Evolutionary conservation across 345 rosid genomes (phyloP), one percentile per base, ranked within the genome.

Genomic region (Sisymbrium irio): DNA sequence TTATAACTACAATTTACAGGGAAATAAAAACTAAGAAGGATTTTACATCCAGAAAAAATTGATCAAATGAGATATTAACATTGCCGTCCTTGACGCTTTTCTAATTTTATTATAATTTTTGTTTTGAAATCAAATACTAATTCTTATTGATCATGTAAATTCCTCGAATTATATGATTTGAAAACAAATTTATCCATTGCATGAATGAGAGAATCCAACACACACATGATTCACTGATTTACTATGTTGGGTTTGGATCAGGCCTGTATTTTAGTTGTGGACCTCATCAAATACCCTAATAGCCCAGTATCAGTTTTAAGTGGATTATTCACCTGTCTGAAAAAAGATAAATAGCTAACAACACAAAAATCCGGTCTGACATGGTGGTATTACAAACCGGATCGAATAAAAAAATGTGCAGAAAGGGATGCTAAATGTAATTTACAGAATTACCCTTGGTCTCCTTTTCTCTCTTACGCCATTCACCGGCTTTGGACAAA

Each of bases 1-100:
- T 53, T 63, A 41, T 49, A 11, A 42, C 70, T 62, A 54, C 59
- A 20, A 8, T 40, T 75, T 51, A 59, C 40, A 75, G 40, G 17
- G 28, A 13, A 25, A 11, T 10, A 49, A 33, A 13, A 7, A 41
- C 2, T 41, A 55, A 17, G 12, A 51, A 62, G 25, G 36, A 53
- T 62, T 53, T 32, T 30, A 18, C 53, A 40, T 53, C 46, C 19
- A 32, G 18, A 45, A 64, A 32, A 53, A 44, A 33, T 33, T 22
- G 56, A 22, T 65, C 64, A 20, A 42, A 10, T 30, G 6, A 10
- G 28, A 63, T 15, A 22, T 9, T 32, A 6, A 9, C 9, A 12
- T 6, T 25, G 7, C 22, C 44, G 4, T 54, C 17, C 14, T 18
- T 22, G 40, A 10, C 55, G 22, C 19, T 13, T 32, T 13, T 33